Conservation (phyloP, 108 stramenopile genomes). For the Cyclotella atomus region DNA sequence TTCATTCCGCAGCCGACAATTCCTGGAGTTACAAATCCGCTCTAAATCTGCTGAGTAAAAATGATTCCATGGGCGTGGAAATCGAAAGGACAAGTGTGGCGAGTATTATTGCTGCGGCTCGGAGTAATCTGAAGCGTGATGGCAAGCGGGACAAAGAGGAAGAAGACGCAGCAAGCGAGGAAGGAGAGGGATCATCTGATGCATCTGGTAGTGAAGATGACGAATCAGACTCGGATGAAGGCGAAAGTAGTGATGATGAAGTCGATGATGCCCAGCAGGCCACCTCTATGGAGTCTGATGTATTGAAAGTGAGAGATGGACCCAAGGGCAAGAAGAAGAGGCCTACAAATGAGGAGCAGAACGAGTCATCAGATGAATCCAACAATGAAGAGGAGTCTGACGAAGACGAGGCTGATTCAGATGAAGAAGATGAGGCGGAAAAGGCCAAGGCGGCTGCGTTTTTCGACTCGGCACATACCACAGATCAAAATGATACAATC, state of each 20-base stretch:
- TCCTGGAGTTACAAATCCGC: constrained; percentile 88
- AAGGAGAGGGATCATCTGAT: constrained; percentile 24
- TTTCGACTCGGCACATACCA: constrained; percentile 56
- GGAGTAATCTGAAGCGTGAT: constrained; percentile 61
- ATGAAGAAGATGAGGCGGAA: constrained; percentile 56
- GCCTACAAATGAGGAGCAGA: constrained; percentile 35
- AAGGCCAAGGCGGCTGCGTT: constrained; percentile 75
- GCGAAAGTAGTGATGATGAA: constrained; percentile 51
- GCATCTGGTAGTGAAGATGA: constrained; percentile 41
- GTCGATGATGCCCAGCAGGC: constrained; percentile 48
- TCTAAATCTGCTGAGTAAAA: constrained; percentile 59
- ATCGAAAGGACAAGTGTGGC: constrained; percentile 75
- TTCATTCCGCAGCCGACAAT: constrained; percentile 38
- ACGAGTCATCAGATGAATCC: constrained; percentile 46
- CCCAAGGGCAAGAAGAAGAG: constrained; percentile 37
- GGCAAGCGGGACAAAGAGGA: constrained; percentile 30
- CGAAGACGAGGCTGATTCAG: constrained; percentile 34
- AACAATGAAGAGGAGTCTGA: constrained; percentile 44
- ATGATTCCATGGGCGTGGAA: constrained; percentile 34
- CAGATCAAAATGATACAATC: constrained; percentile 38
- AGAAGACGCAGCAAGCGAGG: constrained; percentile 41
- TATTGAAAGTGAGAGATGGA: constrained; percentile 39
- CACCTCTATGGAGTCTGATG: constrained; percentile 44
- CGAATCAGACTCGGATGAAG: constrained; percentile 37
- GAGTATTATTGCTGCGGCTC: constrained; percentile 79